phyloP scores from a whole-genome alignment of 768 basidiomycete species.

The Coprinopsis cinerea region DNA sequence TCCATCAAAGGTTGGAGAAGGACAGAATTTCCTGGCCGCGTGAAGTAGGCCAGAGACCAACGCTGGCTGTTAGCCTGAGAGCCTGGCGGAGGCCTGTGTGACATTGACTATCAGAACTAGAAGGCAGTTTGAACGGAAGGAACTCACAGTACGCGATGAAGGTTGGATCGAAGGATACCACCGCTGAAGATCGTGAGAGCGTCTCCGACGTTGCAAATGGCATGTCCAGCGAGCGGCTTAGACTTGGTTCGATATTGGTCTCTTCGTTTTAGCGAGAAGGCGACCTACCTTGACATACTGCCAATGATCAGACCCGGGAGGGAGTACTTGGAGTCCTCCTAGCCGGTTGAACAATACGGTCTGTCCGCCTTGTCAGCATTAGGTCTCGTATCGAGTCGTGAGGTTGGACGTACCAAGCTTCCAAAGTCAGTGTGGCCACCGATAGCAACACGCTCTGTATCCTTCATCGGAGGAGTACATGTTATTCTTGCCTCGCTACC shows the following conservation, averaged over 20 bases:
- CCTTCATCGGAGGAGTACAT: slow-evolving; percentile 33
- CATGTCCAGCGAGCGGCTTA: slow-evolving; percentile 49
- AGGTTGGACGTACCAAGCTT: slow-evolving; percentile 44
- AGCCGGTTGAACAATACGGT: slow-evolving; percentile 66
- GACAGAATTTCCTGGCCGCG: slow-evolving; percentile 50
- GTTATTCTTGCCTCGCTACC: slow-evolving; percentile 56
- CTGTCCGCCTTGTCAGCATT: slow-evolving; percentile 32
- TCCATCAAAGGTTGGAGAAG: slow-evolving; percentile 46
- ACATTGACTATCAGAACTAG: background rate
- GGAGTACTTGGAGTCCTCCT: slow-evolving; percentile 65
- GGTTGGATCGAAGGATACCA: slow-evolving; percentile 56
- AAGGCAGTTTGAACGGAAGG: background rate
- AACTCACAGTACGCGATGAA: slow-evolving; percentile 56
- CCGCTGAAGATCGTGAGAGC: slow-evolving; percentile 58
- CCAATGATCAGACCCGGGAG: slow-evolving; percentile 57
- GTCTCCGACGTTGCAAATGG: slow-evolving; percentile 60
- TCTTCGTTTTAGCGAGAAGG: background rate
- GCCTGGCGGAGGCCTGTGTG: slow-evolving; percentile 49
- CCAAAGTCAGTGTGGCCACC: slow-evolving; percentile 73
- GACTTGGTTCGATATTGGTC: background rate
- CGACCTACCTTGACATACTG: slow-evolving; percentile 56
- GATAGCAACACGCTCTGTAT: slow-evolving; percentile 36
- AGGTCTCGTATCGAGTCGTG: background rate
- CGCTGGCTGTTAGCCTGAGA: slow-evolving; percentile 45
- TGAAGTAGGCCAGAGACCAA: slow-evolving; percentile 69